Conservation (phyloP, 2,329 filamentous ascomycete genomes). For the Cladophialophora chaetospira region DNA sequence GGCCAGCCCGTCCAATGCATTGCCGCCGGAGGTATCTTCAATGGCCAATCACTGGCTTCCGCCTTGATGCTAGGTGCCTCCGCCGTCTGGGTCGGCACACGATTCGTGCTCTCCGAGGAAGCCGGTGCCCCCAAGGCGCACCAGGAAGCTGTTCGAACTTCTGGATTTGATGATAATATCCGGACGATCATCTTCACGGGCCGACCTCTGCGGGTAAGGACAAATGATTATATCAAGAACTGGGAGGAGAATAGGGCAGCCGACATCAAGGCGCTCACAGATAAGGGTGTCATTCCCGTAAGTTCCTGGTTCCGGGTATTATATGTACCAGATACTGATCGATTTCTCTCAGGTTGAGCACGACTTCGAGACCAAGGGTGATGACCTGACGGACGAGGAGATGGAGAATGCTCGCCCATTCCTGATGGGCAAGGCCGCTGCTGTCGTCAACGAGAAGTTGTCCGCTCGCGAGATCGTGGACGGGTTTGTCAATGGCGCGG, state of each 20-base stretch:
- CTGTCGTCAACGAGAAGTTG: slow-evolving; percentile 92
- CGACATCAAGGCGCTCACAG: slow-evolving; percentile 90
- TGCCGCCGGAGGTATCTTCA: slow-evolving; percentile 91
- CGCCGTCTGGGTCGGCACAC: slow-evolving; percentile 94
- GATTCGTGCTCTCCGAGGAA: slow-evolving; percentile 92
- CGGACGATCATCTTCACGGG: slow-evolving; percentile 99
- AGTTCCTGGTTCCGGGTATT: neutral
- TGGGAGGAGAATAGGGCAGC: slow-evolving; percentile 90
- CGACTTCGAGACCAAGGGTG: slow-evolving; percentile 81
- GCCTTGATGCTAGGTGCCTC: slow-evolving; percentile 88
- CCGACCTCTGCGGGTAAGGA: slow-evolving; percentile 88
- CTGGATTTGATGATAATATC: slow-evolving; percentile 92
- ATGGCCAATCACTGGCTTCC: slow-evolving; percentile 85
- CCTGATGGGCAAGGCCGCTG: slow-evolving; percentile 96
- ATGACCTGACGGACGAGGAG: slow-evolving; percentile 75
- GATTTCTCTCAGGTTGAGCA: slow-evolving; percentile 62
- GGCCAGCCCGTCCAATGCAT: slow-evolving; percentile 87
- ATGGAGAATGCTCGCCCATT: slow-evolving; percentile 90
- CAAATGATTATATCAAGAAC: slow-evolving; percentile 89
- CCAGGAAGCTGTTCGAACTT: slow-evolving; percentile 91
- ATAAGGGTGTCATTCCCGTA: slow-evolving; percentile 83
- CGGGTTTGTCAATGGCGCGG: slow-evolving; percentile 85
- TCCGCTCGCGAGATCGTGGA: slow-evolving; percentile 88
- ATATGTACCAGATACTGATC: neutral
- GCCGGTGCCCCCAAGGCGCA: slow-evolving; percentile 90